A percentile compares a stretch with the other conserved stretches of the same genome.
Conservation (phyloP, 495 filamentous ascomycete species). For the Lophiotrema nucula region DNA sequence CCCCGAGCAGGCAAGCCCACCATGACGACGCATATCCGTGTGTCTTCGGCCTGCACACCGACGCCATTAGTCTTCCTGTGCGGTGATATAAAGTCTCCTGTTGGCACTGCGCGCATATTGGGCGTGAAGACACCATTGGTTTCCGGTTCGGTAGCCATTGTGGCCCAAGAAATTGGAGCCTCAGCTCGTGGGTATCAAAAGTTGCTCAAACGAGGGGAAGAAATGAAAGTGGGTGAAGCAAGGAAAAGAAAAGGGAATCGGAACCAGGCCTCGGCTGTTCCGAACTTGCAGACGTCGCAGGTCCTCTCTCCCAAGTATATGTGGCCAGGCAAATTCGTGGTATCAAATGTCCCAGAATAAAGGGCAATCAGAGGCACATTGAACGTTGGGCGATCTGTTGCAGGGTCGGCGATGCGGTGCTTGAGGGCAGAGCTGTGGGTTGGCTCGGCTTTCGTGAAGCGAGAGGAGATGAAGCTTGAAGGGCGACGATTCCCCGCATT, state of each 20-base stretch:
- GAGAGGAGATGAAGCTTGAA: conserved; percentile 26
- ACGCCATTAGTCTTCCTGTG: conserved; percentile 51
- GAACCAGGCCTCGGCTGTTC: conserved; percentile 10
- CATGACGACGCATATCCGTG: conserved; percentile 97
- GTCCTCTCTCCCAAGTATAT: neutral
- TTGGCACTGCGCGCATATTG: conserved; percentile 37
- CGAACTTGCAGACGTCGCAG: neutral
- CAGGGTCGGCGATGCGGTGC: conserved; percentile 7
- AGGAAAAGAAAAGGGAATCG: conserved; percentile 18
- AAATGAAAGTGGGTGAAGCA: conserved; percentile 9
- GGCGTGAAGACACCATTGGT: conserved; percentile 35
- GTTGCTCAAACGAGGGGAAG: conserved; percentile 7
- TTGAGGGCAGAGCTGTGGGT: conserved; percentile 18
- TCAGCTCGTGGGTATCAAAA: conserved; percentile 17
- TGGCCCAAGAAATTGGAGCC: conserved; percentile 7
- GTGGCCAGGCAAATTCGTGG: neutral
- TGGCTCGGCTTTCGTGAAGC: conserved; percentile 31
- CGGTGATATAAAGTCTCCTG: conserved; percentile 36
- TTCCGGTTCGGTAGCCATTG: too few species aligned
- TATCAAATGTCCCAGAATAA: neutral
- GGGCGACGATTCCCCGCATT: conserved; percentile 33
- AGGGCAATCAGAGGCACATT: conserved; percentile 9
- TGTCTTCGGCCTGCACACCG: conserved; percentile 80
- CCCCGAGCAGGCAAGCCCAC: conserved; percentile 92
- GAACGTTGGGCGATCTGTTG: conserved; percentile 4